Percentiles rank a stretch among this genome's conserved stretches.
phyloP scores from a whole-genome alignment of 2,329 filamentous ascomycete species.

The Ceratocystis colombiana region DNA sequence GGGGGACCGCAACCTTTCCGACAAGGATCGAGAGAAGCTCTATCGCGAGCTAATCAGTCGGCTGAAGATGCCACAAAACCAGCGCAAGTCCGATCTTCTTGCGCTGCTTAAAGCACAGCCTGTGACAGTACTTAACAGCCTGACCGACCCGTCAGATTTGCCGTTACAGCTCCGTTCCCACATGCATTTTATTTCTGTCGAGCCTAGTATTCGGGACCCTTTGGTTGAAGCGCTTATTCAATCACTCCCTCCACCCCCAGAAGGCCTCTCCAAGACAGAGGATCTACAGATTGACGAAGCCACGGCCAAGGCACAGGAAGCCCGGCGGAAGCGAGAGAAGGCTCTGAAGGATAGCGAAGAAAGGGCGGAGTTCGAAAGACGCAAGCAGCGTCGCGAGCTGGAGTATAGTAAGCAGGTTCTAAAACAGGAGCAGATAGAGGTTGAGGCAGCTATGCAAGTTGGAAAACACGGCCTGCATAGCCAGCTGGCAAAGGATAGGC shows the following conservation, averaged over 20 bases:
- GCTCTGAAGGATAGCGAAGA: slow-evolving; percentile 57
- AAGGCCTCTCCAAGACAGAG: slow-evolving; percentile 31
- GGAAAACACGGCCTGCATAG: slow-evolving; percentile 44
- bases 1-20: slow-evolving; percentile 59
- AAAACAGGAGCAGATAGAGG: slow-evolving; percentile 55
- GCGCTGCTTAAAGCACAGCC: slow-evolving; percentile 54
- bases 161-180: slow-evolving; percentile 56
- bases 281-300: slow-evolving; percentile 43
- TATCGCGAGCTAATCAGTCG: slow-evolving; percentile 65
- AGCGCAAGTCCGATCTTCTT: slow-evolving; percentile 59
- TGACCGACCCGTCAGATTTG: slow-evolving; percentile 46
- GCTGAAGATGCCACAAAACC: slow-evolving; percentile 54
- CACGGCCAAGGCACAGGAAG: slow-evolving; percentile 40
- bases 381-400: slow-evolving; percentile 48
- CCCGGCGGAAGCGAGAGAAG: slow-evolving; percentile 50
- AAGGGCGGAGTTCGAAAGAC: slow-evolving; percentile 53
- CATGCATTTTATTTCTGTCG: slow-evolving; percentile 58
- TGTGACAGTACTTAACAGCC: slow-evolving; percentile 47
- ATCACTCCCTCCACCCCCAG: slow-evolving; percentile 47
- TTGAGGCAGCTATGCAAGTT: slow-evolving; percentile 59
- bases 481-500: slow-evolving; percentile 13
- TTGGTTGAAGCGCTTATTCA: slow-evolving; percentile 58
- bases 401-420: slow-evolving; percentile 51
- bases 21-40: slow-evolving; percentile 69
- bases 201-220: slow-evolving; percentile 49